Conservation (phyloP, 1,139 yeast species). For the Lodderomyces jiufengensis region DNA sequence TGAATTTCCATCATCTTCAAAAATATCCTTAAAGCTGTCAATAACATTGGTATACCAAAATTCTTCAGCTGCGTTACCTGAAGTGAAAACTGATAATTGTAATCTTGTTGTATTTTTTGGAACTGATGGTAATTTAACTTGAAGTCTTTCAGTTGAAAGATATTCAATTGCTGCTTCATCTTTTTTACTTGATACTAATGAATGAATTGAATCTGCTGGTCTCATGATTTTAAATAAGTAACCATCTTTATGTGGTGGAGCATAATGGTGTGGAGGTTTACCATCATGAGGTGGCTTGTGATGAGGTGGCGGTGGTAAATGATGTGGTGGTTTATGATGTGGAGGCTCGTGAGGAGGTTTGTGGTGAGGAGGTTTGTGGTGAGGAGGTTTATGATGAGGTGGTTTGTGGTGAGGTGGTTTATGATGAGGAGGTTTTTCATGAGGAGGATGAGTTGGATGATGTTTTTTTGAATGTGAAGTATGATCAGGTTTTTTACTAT, state of each 20-base stretch:
- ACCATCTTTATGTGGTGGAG: conserved; percentile 6
- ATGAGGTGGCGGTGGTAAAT: conserved; percentile 4
- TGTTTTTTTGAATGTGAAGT: conserved; percentile 4
- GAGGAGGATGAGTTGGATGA: conserved; percentile 5
- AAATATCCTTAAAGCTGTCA: conserved; percentile 41
- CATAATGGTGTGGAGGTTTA: conserved; percentile 6
- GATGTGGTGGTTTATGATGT: conserved; percentile 7
- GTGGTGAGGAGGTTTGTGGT: conserved; percentile 6
- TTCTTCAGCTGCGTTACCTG: conserved; percentile 79
- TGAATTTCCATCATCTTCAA: conserved; percentile 32
- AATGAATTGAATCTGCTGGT: conserved; percentile 31
- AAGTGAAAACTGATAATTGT: conserved; percentile 56
- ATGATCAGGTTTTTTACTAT: conserved; percentile 1
- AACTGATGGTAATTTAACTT: conserved; percentile 38
- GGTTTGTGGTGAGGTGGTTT: conserved; percentile 5
- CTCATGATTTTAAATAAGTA: conserved; percentile 20
- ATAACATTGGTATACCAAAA: conserved; percentile 74
- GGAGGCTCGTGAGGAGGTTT: conserved; percentile 4
- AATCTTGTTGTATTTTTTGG: conserved; percentile 54
- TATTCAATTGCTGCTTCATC: conserved; percentile 33
- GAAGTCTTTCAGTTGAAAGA: conserved; percentile 39
- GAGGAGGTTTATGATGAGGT: conserved; percentile 5
- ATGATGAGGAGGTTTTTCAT: conserved; percentile 3
- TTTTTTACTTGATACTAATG: conserved; percentile 23
- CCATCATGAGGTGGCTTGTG: conserved; percentile 5